These are phyloP conservation scores for Candida sphagnicola DNA, from an alignment of 805 yeast genomes.

Conservation along the genomic window DNA sequence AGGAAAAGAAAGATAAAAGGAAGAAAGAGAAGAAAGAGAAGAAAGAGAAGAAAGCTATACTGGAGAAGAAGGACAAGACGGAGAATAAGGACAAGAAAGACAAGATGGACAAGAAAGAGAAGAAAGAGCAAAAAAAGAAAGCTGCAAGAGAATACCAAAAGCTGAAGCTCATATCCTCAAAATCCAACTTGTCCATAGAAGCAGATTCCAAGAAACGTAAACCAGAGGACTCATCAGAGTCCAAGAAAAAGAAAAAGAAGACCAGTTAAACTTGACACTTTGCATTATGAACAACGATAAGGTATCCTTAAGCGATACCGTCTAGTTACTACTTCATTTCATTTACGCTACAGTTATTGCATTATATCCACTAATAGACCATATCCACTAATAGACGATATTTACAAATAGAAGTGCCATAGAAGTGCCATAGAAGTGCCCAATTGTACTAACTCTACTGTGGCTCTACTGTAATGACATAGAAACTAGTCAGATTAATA, in stretches of 20 bases:
- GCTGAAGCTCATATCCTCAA: background rate
- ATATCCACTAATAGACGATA: too few species aligned
- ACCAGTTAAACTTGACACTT: background rate
- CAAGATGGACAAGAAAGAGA: constrained; percentile 13
- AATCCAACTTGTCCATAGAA: background rate
- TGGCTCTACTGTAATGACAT: too few species aligned
- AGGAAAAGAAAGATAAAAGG: constrained; percentile 17
- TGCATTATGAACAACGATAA: too few species aligned
- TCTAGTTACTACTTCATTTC: too few species aligned
- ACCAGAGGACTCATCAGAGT: background rate
- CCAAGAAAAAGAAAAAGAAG: constrained; percentile 2
- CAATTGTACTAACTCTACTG: too few species aligned
- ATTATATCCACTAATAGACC: too few species aligned
- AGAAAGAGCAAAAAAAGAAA: constrained; percentile 11
- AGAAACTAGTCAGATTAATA: too few species aligned
- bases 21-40: constrained; percentile 17
- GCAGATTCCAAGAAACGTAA: background rate
- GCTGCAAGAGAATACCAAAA: constrained; percentile 3
- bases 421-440: too few species aligned
- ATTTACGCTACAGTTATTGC: too few species aligned
- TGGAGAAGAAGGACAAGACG: constrained; percentile 17
- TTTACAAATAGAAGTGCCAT: too few species aligned
- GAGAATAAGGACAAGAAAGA: constrained; percentile 16
- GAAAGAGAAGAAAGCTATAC: constrained; percentile 18
- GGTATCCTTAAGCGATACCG: too few species aligned